Conservation (phyloP, 148 eudicot genomes). For the Dysphania ambrosioides region DNA sequence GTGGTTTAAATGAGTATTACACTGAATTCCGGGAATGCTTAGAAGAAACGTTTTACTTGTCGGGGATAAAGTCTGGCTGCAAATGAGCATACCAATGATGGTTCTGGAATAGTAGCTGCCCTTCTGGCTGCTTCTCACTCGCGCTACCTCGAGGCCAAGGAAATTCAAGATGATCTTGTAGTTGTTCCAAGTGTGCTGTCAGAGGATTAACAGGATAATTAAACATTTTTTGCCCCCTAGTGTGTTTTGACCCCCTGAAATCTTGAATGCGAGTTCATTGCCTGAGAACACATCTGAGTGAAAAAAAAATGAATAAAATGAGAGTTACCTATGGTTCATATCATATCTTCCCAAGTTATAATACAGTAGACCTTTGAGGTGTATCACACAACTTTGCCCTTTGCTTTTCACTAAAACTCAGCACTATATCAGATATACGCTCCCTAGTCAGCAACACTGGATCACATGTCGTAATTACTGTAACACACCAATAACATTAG, state of each 20-base stretch:
- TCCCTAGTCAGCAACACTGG: too few relatives aligned
- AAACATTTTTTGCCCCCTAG: neutral
- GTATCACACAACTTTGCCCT: too few relatives aligned
- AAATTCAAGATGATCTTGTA: constrained; percentile 11
- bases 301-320: too few relatives aligned
- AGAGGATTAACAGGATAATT: neutral
- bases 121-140: constrained; percentile 78
- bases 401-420: too few relatives aligned
- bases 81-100: constrained; percentile 61
- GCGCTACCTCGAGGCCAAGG: constrained; percentile 34
- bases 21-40: constrained; percentile 52
- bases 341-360: too few relatives aligned
- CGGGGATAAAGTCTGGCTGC: constrained; percentile 44
- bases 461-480: too few relatives aligned
- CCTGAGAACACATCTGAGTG: neutral
- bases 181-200: neutral
- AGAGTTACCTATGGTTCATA: too few relatives aligned
- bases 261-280: neutral
- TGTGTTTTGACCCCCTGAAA: neutral
- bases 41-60: constrained; percentile 49
- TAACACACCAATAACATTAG: too few relatives aligned
- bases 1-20: constrained; percentile 76
- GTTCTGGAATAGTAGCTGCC: constrained; percentile 79
- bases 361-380: too few relatives aligned
- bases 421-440: too few relatives aligned